Evolutionary conservation across 345 rosid species (phyloP), one percentile per base, ranked within the genome.

Genomic region (Corchorus capsularis): DNA sequence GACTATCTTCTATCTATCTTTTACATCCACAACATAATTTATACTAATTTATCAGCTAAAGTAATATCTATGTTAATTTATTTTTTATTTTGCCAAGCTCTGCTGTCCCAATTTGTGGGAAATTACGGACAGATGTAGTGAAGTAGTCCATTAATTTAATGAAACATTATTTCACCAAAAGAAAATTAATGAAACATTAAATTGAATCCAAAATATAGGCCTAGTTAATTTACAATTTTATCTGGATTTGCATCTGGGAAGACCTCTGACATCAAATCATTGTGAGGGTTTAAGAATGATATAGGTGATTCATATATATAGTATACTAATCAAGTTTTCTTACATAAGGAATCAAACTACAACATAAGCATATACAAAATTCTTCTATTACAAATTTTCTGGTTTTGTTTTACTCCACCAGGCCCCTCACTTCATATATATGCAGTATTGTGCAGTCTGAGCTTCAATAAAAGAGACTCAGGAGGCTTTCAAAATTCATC

Each of bases 361-460:
- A 79, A 46, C 72, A 63, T 32, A 53, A 70, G 54, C 82, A 79
- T 79, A 62, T 69, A 62, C 59, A 75, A 43, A 59, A 73, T 63
- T 20, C 47, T 63, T 74, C 61, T 62, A 22, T 56, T 39, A 55
- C 43, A 57, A 66, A 15, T 34, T 15, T 55, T 37, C 62, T 35
- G 32, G 16, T 73, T 50, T 49, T 27, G 22, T 27, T 55, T 50
- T 14, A 14, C 15, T 32, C 41, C 34, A 3, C 13, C 12, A 50
- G 34, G 45, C n/a, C 63, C 20, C 5, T 43, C 46, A 14, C 62
- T 10, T 71, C 16, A 39, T 3, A 56, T n/a, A 39, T 3, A 56
- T n/a, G 37, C 63, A 55, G n/a, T 16, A 8, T 35, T 60, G 14
- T 60, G 68, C 68, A 37, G 19, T 17, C 9, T 63, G 9, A 35